Evolutionary conservation across 1,284 basidiomycete species (phyloP), one percentile per base, ranked within the genome.

Genomic region (Ganoderma leucocontextum): DNA sequence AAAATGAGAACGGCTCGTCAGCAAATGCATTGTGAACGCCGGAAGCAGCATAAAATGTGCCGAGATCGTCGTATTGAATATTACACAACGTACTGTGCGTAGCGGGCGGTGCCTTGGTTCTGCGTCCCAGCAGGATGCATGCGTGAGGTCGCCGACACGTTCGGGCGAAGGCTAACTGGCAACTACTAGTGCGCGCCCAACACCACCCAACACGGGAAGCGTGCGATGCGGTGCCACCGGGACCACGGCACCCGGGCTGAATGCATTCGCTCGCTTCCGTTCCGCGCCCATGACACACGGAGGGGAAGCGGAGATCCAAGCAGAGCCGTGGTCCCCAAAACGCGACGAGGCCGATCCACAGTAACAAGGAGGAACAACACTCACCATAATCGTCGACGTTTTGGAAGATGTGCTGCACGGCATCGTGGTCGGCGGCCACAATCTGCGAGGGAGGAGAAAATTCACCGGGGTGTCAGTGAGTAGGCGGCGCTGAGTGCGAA

Each of bases 401-500:
- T 53, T 79, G 78, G 68, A 82, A 80, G 61, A 82, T 80, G 67
- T 82, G 77, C 42, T 77, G 78, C 17, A 79, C 79, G 55, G 81
- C 81, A 2, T 76, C 76, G 67, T 81, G 78, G 72, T 82, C 81
- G 22, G 78, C 73, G 6, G 78, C 78, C 64, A 82, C 76, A 61
- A 82, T 76, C 81, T 82, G 71, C 33, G 15, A 64, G 38, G 36
- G 58, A 22, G 25, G 29, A 19, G 53, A 4, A 35, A n/a, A 15
- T 22, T 60, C 17, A 58, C 19, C 61, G 35, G 15, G 5, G 29
- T 6, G 29, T 53, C 29, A 53, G 52, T 6, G 19, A 38, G 29
- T n/a, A 12, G 35, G 8, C 7, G 29, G 55, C 55, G 35, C 55
- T 33, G 55, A 38, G 55, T 57, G 33, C 33, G 55, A 36, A 57